These are phyloP conservation scores for Lactarius quietus DNA, from an alignment of 768 basidiomycete species.

Conservation along the genomic window DNA sequence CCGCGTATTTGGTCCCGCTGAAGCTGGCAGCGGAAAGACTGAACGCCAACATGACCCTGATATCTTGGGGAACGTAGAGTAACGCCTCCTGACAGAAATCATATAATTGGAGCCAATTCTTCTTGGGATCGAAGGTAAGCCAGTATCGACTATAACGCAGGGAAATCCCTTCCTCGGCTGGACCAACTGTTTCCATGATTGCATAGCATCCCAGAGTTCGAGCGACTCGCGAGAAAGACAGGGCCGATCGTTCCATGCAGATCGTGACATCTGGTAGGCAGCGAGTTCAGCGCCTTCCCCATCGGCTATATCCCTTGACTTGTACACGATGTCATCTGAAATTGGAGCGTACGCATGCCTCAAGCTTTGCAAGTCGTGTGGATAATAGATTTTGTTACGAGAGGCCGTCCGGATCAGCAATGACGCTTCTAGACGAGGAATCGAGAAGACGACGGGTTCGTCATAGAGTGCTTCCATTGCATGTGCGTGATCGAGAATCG, in stretches of 20 bases:
- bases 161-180: background rate
- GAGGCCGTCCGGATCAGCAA: background rate
- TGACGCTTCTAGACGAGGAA: background rate
- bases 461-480: conserved; percentile 7
- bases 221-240: background rate
- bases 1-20: background rate
- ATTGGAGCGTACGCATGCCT: background rate
- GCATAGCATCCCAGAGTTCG: background rate
- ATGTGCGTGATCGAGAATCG: conserved; percentile 3
- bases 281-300: background rate
- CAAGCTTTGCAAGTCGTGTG: background rate
- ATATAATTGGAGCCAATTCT: conserved; percentile 1
- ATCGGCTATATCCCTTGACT: background rate
- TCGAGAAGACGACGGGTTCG: background rate
- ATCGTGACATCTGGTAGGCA: conserved; percentile 2
- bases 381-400: conserved; percentile 9
- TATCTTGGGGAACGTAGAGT: background rate
- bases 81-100: background rate
- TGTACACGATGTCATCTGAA: background rate
- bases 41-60: background rate
- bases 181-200: conserved; percentile 8
- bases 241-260: background rate
- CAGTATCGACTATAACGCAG: conserved; percentile 12
- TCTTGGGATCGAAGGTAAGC: conserved; percentile 4
- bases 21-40: conserved; percentile 1